Conservation (phyloP, 2,329 filamentous ascomycete species). For the Monilinia vaccinii-corymbosi region DNA sequence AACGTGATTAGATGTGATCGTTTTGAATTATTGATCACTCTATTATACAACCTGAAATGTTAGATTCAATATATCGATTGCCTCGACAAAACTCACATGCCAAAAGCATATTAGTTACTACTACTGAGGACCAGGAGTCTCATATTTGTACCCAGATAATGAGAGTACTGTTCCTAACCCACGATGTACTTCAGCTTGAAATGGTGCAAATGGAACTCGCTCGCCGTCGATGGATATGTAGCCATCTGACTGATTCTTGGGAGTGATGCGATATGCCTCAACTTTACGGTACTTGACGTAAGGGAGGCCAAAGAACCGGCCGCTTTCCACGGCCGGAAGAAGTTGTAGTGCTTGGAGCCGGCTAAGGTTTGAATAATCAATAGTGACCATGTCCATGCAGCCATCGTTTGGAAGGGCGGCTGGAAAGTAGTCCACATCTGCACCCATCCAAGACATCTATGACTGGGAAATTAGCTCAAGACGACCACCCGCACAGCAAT, state of each 20-base stretch:
- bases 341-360: slow-evolving; percentile 56
- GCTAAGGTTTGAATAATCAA: slow-evolving; percentile 59
- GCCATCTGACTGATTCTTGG: slow-evolving; percentile 57
- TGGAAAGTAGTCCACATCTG: slow-evolving; percentile 77
- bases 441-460: slow-evolving; percentile 78
- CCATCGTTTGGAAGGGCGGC: slow-evolving; percentile 74
- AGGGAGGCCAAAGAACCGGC: slow-evolving; percentile 66
- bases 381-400: slow-evolving; percentile 69
- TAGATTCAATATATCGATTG: background rate
- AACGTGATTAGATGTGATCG: too few species aligned
- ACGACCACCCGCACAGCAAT: background rate
- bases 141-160: slow-evolving; percentile 2
- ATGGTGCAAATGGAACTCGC: slow-evolving; percentile 70
- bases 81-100: background rate
- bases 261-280: slow-evolving; percentile 69
- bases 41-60: too few species aligned
- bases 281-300: slow-evolving; percentile 74
- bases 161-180: slow-evolving; percentile 60
- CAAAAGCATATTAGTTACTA: background rate
- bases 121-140: background rate
- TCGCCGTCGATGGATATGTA: slow-evolving; percentile 93
- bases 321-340: slow-evolving; percentile 59
- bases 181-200: slow-evolving; percentile 79
- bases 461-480: background rate
- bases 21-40: too few species aligned